Base-by-base conservation (phyloP, 495 filamentous ascomycete species). In the Trichoderma virens region DNA sequence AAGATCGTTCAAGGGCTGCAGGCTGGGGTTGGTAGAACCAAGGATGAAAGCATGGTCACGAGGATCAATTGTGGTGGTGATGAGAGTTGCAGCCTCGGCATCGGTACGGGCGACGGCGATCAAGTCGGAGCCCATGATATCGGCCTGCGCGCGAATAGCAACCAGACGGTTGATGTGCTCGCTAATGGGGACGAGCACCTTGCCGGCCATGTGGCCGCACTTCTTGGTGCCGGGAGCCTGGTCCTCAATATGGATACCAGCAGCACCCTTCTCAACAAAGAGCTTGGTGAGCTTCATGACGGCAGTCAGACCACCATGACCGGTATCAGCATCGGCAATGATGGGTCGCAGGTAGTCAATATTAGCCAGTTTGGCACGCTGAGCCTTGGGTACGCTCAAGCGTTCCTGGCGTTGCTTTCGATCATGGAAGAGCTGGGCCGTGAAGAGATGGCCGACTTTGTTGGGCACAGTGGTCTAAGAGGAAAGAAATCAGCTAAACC, bases 211-310 rank as follows among this genome's bases (percentile, higher is more conserved):
- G 78, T 98, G 94, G 64, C 94, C 94, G 72, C 94, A 98, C 82
- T 98, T 98, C 86, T 98, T 98, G 41, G 94, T 98, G 45, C 94
- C 94, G 1, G 94, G 93, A 11, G 94, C 94, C 77, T 98, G 94
- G 73, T 98, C 94, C 77, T 98, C 94, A 67, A 98, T 97, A 76
- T 98, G 94, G 70, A 98, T 97, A 70, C 94, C 94, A 47, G 94
- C 94, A 38, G 94, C 94, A 72, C 94, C 94, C 70, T 93, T 92
- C 82, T 98, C 94, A 66, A 98, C 79, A 79, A 98, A 98, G 20
- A 98, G 83, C 80, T 96, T 96, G 62, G 94, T 98, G 62, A 98
- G 86, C 83, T 98, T 98, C 95, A 98, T 97, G 69, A 97, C 87
- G 39, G 94, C 94, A 16, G 95, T 98, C 65, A 98, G 81, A 71